A percentile compares a stretch with the other conserved stretches of the same genome.
phyloP scores from a whole-genome alignment of 2,329 filamentous ascomycete species.

The Paraconiothyrium sp. region DNA sequence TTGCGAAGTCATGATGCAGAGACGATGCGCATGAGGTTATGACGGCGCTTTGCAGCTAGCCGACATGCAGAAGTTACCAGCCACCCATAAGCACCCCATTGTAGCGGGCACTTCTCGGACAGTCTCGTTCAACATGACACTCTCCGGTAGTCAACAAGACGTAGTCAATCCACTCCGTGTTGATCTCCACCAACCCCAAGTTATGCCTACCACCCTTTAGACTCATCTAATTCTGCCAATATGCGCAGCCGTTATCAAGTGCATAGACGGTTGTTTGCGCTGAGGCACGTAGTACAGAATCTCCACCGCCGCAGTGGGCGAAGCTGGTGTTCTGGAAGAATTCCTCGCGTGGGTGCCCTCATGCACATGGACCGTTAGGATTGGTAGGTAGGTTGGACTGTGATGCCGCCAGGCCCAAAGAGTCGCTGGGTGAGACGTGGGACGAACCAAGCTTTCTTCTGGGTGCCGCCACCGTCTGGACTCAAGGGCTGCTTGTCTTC shows the following conservation, averaged over 20 bases:
- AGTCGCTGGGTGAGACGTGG: slow-evolving; percentile 23
- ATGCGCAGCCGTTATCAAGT: slow-evolving; percentile 23
- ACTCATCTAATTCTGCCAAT: slow-evolving; percentile 19
- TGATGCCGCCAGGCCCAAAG: slow-evolving; percentile 1
- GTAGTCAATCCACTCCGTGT: slow-evolving; percentile 27
- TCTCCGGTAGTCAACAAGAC: slow-evolving; percentile 22
- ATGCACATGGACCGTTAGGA: slow-evolving; percentile 20
- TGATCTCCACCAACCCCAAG: slow-evolving; percentile 16
- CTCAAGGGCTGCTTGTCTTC: background rate
- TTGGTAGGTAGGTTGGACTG: slow-evolving; percentile 12
- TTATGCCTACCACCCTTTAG: slow-evolving; percentile 13
- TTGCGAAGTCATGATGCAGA: slow-evolving; percentile 53
- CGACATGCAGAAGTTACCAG: slow-evolving; percentile 7
- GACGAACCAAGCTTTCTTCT: slow-evolving; percentile 20
- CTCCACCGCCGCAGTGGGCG: slow-evolving; percentile 13
- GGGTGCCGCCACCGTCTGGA: slow-evolving; percentile 15
- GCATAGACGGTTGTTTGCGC: slow-evolving; percentile 31
- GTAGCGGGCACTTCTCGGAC: slow-evolving; percentile 22
- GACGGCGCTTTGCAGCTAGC: slow-evolving; percentile 20
- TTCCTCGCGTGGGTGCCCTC: slow-evolving; percentile 14
- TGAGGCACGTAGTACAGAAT: slow-evolving; percentile 25
- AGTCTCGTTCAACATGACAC: slow-evolving; percentile 41
- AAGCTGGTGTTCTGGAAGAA: slow-evolving; percentile 30
- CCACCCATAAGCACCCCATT: background rate
- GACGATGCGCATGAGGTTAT: slow-evolving; percentile 27